Evolutionary conservation across 768 basidiomycete genomes (phyloP).

Genomic region (Cystofilobasidium ferigula): DNA sequence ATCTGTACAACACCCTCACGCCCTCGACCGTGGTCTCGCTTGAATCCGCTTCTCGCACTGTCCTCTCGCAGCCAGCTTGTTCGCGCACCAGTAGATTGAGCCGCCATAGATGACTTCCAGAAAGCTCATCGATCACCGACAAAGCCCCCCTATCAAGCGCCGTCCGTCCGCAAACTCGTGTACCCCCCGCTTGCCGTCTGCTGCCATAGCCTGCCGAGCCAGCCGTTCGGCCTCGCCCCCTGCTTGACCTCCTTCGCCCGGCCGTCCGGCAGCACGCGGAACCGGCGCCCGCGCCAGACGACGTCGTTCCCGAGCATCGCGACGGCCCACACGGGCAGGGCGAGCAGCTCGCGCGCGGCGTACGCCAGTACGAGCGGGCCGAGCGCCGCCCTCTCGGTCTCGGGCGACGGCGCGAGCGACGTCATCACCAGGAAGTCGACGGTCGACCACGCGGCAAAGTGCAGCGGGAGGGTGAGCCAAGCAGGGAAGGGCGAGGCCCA

Average conservation of each 20-base stretch:
- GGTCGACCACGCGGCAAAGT: constrained; percentile 71
- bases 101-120: no score
- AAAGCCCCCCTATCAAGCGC: no score
- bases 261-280: constrained; percentile 63
- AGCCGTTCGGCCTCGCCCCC: background rate
- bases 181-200: no score
- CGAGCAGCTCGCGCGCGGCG: constrained; percentile 63
- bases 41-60: no score
- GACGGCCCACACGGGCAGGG: constrained; percentile 76
- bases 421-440: constrained; percentile 42
- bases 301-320: constrained; percentile 75
- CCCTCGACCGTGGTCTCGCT: no score
- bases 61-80: no score
- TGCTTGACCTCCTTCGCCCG: constrained; percentile 44
- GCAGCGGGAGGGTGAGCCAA: constrained; percentile 48
- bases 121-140: no score
- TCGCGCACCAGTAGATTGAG: no score
- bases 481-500: constrained; percentile 44
- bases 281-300: constrained; percentile 72
- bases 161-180: no score
- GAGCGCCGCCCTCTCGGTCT: constrained; percentile 35
- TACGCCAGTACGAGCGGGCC: constrained; percentile 65
- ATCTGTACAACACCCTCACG: no score
- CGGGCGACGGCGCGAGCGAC: constrained; percentile 50
- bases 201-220: no score